Base-by-base conservation (phyloP, 257 asterid species). In the Fraxinus americana region DNA sequence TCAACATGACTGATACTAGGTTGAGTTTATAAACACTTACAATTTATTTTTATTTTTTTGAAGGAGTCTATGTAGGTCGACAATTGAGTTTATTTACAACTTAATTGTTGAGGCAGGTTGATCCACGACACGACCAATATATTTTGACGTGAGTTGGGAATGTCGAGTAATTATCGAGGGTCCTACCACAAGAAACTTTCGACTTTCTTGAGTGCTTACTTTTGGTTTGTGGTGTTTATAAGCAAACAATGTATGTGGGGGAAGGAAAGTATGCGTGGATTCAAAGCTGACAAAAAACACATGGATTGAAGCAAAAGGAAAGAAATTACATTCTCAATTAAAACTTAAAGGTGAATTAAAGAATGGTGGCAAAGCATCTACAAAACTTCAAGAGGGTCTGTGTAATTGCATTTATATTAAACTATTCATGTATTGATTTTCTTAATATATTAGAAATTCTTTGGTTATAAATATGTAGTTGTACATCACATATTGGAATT, bases 191-290 rank as follows among this genome's bases (percentile, higher is more conserved):
- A 45, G 67, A 78, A 75, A 50, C 83, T 81, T 82, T 84, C 75
- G 76, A 78, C 71, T 74, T 75, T 79, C 32, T 78, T 77, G 89
- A 83, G 86, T 83, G 86, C 85, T 85, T 78, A 75, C 86, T 82
- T 87, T 54, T 82, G 79, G 80, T 69, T 75, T 82, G 82, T 81
- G 85, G 83, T 75, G 82, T 73, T 61, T 54, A 45, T 69, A 30
- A 77, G 73, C 32, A 50, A 74, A 74, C 75, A 68, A 80, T 63
- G 67, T 77, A 41, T 80, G 82, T 75, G 4, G 11, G 32, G 87
- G 86, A 72, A 70, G 76, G 71, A 85, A 83, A 78, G 86, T 78
- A 73, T 81, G 90, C 87, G 87, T 87, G 79, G 66, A 70, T 82
- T 77, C 77, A 80, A 87, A 87, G 90, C 88, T 67, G 87, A 82